Evolutionary conservation across 2,329 filamentous ascomycete species (phyloP).

Genomic region (Sporothrix globosa): DNA sequence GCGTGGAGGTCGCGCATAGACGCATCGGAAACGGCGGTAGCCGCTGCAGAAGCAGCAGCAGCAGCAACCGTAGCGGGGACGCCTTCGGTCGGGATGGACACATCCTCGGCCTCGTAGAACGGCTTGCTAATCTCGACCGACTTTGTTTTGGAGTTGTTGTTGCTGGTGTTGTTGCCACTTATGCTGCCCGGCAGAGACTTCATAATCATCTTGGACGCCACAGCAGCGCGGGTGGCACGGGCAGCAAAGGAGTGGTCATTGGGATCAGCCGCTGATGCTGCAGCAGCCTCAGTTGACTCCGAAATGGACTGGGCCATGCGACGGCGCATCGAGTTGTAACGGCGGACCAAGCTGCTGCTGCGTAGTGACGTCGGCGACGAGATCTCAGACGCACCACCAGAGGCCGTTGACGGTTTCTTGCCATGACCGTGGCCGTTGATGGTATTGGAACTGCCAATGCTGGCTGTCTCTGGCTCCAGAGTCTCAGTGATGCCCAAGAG

Average conservation of each 20-base stretch:
- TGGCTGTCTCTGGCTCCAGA: conserved; percentile 25
- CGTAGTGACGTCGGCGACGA: neutral
- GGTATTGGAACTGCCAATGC: neutral
- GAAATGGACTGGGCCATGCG: neutral
- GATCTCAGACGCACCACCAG: neutral
- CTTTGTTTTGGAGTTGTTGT: neutral
- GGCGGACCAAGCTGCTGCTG: conserved; percentile 12
- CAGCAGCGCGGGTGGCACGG: neutral
- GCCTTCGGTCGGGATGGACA: conserved; percentile 3
- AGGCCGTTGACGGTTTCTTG: neutral
- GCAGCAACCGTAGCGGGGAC: conserved; percentile 20
- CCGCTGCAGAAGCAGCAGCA: conserved; percentile 2
- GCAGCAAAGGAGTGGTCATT: conserved; percentile 15
- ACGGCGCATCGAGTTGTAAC: conserved; percentile 33
- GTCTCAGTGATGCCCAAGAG: conserved; percentile 35
- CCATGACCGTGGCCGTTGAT: neutral
- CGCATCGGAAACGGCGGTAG: conserved; percentile 34
- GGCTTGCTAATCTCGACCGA: conserved; percentile 13
- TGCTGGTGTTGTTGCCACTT: neutral
- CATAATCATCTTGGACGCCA: conserved; percentile 16
- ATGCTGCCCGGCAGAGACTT: neutral
- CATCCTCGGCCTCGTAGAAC: conserved; percentile 5
- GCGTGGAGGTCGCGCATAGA: conserved; percentile 51
- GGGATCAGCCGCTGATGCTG: neutral
- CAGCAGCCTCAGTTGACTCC: neutral